Percentiles rank a stretch among this genome's conserved stretches.
These are phyloP conservation scores for Mucor piriformis DNA, from an alignment of 371 early-diverging fungal genomes.

Conservation along the genomic window DNA sequence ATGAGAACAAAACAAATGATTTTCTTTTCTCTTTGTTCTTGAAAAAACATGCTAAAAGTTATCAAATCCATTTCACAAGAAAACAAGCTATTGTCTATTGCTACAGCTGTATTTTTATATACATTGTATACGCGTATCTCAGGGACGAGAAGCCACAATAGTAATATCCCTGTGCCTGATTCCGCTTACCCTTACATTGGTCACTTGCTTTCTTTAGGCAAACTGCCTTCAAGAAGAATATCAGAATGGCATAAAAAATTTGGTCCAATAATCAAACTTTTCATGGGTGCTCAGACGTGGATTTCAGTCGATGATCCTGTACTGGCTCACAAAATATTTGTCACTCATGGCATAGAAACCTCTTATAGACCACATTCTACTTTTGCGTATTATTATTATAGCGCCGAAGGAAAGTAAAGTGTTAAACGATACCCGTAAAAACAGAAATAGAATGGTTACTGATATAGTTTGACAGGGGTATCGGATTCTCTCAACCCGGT, in stretches of 20 bases:
- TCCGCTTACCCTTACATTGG: constrained; percentile 13
- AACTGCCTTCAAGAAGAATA: neutral
- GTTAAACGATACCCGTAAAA: neutral
- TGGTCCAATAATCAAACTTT: constrained; percentile 15
- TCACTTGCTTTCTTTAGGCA: constrained; percentile 12
- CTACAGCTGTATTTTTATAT: too few species aligned
- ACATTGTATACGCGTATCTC: too few species aligned
- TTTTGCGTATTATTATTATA: constrained; percentile 3
- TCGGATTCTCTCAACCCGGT: constrained; percentile 1
- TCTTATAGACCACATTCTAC: constrained; percentile 11
- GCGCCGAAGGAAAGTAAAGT: constrained; percentile 6
- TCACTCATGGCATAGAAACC: constrained; percentile 6
- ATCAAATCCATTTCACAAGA: too few species aligned
- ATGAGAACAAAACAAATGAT: too few species aligned
- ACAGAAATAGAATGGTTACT: neutral
- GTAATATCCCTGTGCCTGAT: neutral
- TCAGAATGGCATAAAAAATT: constrained; percentile 19
- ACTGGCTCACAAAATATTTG: constrained; percentile 22
- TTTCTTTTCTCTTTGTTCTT: too few species aligned
- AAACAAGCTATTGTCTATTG: too few species aligned
- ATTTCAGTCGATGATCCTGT: constrained; percentile 14
- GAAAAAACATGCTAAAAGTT: too few species aligned
- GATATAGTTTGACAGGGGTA: neutral
- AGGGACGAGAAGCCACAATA: too few species aligned
- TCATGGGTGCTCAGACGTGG: constrained; percentile 21